phyloP scores from a whole-genome alignment of 805 yeast genomes.

The Teunomyces tritomae region DNA sequence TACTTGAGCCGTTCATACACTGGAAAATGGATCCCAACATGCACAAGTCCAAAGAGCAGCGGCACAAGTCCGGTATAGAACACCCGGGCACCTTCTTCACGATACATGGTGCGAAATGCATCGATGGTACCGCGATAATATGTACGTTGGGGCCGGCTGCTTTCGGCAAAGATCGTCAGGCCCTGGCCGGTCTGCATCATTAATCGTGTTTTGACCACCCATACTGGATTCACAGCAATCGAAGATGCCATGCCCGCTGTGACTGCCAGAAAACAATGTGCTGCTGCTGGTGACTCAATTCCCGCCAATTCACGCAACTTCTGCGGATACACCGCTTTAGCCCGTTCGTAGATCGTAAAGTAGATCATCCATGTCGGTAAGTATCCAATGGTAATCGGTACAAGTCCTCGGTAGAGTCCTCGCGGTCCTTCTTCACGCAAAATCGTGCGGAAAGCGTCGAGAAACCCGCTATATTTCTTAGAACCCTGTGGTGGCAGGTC shows the following conservation, averaged over 20 bases:
- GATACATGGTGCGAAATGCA: constrained; percentile 78
- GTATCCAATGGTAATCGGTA: constrained; percentile 91
- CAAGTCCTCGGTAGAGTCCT: constrained; percentile 86
- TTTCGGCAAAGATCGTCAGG: constrained; percentile 26
- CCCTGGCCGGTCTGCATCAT: constrained; percentile 75
- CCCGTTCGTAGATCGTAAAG: constrained; percentile 82
- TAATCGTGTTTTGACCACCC: constrained; percentile 95
- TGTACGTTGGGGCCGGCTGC: constrained; percentile 14
- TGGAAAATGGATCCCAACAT: constrained; percentile 96
- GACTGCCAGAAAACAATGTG: constrained; percentile 63
- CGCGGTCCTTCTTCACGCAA: constrained; percentile 72
- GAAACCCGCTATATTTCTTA: constrained; percentile 50
- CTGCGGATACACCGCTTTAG: constrained; percentile 56
- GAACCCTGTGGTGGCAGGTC: constrained; percentile 17
- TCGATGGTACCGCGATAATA: constrained; percentile 77
- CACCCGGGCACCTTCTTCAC: constrained; percentile 72
- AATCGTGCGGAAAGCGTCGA: constrained; percentile 65
- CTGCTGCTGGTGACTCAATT: constrained; percentile 22
- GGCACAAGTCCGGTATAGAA: constrained; percentile 91
- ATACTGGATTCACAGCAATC: constrained; percentile 84
- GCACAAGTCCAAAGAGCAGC: constrained; percentile 83
- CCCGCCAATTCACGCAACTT: not conserved
- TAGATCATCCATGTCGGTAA: constrained; percentile 98
- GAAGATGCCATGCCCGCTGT: constrained; percentile 89
- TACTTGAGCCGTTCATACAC: constrained; percentile 78